Conservation (phyloP, 345 rosid species). For the Hibiscus trionum region DNA sequence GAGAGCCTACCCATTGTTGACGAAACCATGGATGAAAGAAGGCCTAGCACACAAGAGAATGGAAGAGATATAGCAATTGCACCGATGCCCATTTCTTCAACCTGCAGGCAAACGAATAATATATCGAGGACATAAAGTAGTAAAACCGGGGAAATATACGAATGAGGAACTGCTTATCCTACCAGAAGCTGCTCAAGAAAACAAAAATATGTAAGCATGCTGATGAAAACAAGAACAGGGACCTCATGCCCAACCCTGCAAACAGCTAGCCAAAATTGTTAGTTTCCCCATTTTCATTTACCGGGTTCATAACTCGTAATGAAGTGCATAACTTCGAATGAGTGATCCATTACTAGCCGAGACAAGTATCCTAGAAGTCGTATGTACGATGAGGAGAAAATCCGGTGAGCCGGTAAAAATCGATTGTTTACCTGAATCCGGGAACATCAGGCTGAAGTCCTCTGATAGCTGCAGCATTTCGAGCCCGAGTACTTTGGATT, state of each 20-base stretch:
- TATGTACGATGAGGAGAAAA: neutral
- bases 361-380: neutral
- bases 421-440: conserved; percentile 37
- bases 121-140: neutral
- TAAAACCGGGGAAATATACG: neutral
- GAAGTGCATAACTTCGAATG: neutral
- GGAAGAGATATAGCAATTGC: conserved; percentile 92
- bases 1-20: conserved; percentile 77
- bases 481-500: conserved; percentile 44
- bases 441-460: conserved; percentile 23
- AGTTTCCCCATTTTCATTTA: neutral
- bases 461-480: conserved; percentile 27
- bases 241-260: conserved; percentile 90
- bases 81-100: conserved; percentile 63
- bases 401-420: neutral
- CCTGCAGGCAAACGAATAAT: conserved; percentile 32
- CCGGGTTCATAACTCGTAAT: neutral
- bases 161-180: conserved; percentile 13
- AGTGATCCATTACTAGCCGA: neutral
- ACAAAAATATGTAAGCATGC: conserved; percentile 91
- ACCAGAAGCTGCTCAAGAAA: conserved; percentile 94
- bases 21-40: conserved; percentile 75
- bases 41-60: conserved; percentile 80
- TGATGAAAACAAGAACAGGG: conserved; percentile 70
- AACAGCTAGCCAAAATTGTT: conserved; percentile 10